Conservation (phyloP, 495 filamentous ascomycete species). For the Penicillium odoratum region DNA sequence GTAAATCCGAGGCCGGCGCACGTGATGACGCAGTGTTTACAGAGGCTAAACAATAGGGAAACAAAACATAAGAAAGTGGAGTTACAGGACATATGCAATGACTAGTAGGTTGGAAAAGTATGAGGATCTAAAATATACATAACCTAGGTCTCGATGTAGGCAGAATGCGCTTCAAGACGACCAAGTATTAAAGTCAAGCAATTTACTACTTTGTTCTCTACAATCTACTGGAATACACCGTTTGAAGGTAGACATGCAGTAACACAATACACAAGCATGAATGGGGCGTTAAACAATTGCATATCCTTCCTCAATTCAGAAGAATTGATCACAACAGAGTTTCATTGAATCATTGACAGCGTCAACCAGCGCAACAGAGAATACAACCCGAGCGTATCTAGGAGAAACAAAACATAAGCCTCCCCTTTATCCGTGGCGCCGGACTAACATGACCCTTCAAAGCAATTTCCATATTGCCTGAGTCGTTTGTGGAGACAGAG, state of each 20-base stretch:
- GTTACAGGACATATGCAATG: not conserved
- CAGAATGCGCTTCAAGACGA: not conserved
- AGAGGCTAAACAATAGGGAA: slow-evolving; percentile 1
- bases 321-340: not conserved
- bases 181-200: not conserved
- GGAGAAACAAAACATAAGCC: not conserved
- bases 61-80: not conserved
- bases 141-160: not conserved
- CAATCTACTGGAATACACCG: no score
- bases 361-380: not conserved
- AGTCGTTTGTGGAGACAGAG: slow-evolving; percentile 15
- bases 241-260: not conserved
- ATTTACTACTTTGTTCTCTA: not conserved
- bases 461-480: slow-evolving; percentile 21
- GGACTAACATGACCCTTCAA: slow-evolving; percentile 10
- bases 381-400: not conserved
- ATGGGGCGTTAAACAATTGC: not conserved
- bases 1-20: slow-evolving; percentile 15
- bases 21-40: slow-evolving; percentile 22
- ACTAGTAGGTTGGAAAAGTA: not conserved
- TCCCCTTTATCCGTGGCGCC: slow-evolving; percentile 17
- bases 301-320: not conserved
- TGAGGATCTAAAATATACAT: not conserved
- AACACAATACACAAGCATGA: not conserved
- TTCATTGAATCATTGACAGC: slow-evolving; percentile 3